phyloP scores from a whole-genome alignment of 1,284 basidiomycete genomes.

The Vanrija pseudolonga region DNA sequence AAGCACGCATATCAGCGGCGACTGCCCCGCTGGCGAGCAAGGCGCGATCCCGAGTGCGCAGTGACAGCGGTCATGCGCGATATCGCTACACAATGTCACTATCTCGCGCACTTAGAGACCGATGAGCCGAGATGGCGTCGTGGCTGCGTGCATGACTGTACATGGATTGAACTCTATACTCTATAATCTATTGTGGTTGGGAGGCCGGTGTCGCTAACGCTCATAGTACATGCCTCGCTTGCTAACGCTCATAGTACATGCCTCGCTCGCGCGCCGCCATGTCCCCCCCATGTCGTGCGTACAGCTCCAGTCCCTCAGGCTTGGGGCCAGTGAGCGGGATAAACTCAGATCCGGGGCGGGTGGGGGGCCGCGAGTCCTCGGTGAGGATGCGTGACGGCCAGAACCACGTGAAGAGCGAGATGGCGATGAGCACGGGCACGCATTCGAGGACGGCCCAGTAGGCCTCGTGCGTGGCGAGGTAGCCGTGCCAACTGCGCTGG shows the following conservation, averaged over 20 bases:
- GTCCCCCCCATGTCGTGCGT: background rate
- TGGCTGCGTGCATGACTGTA: no score
- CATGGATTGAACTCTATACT: no score
- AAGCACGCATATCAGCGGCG: no score
- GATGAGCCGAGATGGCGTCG: no score
- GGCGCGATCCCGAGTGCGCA: no score
- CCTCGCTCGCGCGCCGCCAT: background rate
- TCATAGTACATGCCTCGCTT: no score
- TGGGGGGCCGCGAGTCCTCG: background rate
- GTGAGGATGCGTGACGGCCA: slow-evolving; percentile 28
- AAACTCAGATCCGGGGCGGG: background rate
- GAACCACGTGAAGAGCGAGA: slow-evolving; percentile 44
- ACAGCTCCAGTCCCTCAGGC: background rate
- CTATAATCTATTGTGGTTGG: no score
- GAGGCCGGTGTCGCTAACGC: no score
- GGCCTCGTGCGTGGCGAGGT: slow-evolving; percentile 58
- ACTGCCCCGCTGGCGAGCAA: no score
- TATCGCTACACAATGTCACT: no score
- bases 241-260: background rate
- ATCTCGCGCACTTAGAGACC: no score
- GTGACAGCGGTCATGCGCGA: no score
- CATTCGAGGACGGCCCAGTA: slow-evolving; percentile 67
- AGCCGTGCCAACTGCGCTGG: slow-evolving; percentile 52
- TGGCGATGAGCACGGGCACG: slow-evolving; percentile 56
- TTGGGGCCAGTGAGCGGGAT: background rate